A percentile compares a stretch with the other conserved stretches of the same genome.
Conservation (phyloP, 441 rosid species). For the Populus trichocarpa region DNA sequence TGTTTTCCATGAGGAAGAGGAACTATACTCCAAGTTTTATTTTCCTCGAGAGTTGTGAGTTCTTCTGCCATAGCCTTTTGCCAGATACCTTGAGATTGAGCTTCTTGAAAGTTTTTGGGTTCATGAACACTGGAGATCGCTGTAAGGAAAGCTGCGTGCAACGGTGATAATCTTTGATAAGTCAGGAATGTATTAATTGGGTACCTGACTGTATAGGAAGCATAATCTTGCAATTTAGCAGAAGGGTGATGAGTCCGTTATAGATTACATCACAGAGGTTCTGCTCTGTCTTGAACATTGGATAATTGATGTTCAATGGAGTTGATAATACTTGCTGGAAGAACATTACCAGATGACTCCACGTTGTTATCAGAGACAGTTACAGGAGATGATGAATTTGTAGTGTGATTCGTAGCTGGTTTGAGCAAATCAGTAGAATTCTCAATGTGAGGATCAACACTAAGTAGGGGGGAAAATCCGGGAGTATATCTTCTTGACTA, state of each 20-base stretch:
- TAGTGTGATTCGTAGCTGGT: accelerated
- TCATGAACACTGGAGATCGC: not conserved
- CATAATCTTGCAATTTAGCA: not conserved
- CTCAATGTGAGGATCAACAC: not conserved
- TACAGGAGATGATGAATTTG: too few species aligned
- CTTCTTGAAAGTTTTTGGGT: not conserved
- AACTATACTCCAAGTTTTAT: too few species aligned
- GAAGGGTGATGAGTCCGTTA: accelerated
- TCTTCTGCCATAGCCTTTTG: too few species aligned
- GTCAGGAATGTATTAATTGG: not conserved
- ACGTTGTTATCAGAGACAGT: too few species aligned
- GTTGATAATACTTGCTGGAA: too few species aligned
- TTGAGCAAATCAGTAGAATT: not conserved
- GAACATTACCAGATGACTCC: too few species aligned
- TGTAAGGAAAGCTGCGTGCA: not conserved
- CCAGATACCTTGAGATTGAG: not conserved
- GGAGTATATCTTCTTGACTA: accelerated
- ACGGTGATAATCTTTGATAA: too few species aligned
- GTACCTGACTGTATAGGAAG: not conserved
- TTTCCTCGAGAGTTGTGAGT: too few species aligned
- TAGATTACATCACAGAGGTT: not conserved
- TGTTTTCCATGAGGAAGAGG: too few species aligned
- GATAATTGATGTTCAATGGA: accelerated
- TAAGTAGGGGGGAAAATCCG: accelerated
- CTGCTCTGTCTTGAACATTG: not conserved